phyloP scores from a whole-genome alignment of 768 basidiomycete genomes.

The Suillus decipiens region DNA sequence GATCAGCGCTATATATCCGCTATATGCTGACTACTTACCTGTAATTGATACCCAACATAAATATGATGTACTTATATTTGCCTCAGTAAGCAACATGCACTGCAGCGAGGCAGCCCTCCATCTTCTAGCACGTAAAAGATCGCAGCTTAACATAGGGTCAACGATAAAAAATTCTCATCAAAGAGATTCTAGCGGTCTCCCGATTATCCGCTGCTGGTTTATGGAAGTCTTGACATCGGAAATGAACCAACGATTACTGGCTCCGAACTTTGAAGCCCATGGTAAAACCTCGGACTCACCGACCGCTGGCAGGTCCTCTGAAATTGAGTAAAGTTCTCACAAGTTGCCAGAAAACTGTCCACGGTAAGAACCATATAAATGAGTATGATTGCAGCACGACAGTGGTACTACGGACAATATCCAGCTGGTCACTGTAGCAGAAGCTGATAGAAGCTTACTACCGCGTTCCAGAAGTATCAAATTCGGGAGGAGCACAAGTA shows the following conservation, averaged over 20 bases:
- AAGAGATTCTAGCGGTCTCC: constrained; percentile 3
- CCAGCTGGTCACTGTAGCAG: not conserved
- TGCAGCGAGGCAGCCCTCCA: not conserved
- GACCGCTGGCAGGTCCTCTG: constrained; percentile 3
- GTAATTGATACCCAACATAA: not conserved
- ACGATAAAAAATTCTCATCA: no score
- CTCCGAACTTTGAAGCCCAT: constrained; percentile 1
- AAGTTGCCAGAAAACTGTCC: not conserved
- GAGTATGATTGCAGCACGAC: constrained; percentile 1
- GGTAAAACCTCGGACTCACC: constrained; percentile 7
- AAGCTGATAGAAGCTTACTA: not conserved
- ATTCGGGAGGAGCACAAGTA: constrained; percentile 8
- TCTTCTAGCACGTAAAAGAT: constrained; percentile 2
- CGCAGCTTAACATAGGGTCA: not conserved
- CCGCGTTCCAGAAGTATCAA: constrained; percentile 2
- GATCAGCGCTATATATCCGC: not conserved
- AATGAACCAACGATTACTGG: constrained; percentile 4
- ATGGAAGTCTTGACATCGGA: constrained; percentile 5
- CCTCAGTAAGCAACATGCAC: not conserved
- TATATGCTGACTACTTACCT: not conserved
- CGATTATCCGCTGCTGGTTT: constrained; percentile 3
- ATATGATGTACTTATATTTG: not conserved
- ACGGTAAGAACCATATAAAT: not conserved
- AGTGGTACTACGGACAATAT: not conserved
- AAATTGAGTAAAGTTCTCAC: constrained; percentile 3